Conservation (phyloP, 495 filamentous ascomycete genomes). For the Aspergillus funiculosus region DNA sequence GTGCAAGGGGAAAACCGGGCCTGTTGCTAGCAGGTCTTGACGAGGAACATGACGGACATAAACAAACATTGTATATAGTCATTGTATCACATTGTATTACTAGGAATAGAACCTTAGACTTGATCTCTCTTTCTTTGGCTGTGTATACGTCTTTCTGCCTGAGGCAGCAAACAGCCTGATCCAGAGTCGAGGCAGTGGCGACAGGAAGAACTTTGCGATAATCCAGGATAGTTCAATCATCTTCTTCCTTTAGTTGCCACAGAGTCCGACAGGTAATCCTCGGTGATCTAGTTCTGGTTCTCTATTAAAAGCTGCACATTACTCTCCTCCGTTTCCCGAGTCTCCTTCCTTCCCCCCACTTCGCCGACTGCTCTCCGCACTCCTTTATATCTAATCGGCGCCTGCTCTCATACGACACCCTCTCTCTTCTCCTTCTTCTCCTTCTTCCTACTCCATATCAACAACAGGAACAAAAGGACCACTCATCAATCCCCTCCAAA, state of each 20-base stretch:
- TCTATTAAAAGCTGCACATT: no score
- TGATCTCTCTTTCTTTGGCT: neutral
- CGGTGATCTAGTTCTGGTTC: no score
- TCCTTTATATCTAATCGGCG: neutral
- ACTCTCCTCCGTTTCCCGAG: neutral
- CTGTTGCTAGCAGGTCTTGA: neutral
- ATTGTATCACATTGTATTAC: slow-evolving; percentile 12
- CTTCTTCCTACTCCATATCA: neutral
- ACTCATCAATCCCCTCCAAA: neutral
- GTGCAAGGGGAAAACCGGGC: neutral
- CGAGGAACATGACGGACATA: slow-evolving; percentile 1
- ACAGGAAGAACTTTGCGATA: no score
- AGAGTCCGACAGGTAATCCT: no score
- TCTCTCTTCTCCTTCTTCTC: neutral
- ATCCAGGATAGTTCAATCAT: no score
- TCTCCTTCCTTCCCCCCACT: neutral
- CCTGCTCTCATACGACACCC: no score
- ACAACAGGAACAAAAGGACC: neutral
- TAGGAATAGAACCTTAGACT: no score
- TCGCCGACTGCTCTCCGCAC: neutral
- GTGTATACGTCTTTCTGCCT: neutral
- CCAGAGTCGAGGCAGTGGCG: no score
- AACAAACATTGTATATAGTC: slow-evolving; percentile 5
- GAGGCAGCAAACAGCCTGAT: neutral
- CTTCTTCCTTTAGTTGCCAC: no score